Conservation (phyloP, 768 basidiomycete species). For the Tricholoma matsutake region DNA sequence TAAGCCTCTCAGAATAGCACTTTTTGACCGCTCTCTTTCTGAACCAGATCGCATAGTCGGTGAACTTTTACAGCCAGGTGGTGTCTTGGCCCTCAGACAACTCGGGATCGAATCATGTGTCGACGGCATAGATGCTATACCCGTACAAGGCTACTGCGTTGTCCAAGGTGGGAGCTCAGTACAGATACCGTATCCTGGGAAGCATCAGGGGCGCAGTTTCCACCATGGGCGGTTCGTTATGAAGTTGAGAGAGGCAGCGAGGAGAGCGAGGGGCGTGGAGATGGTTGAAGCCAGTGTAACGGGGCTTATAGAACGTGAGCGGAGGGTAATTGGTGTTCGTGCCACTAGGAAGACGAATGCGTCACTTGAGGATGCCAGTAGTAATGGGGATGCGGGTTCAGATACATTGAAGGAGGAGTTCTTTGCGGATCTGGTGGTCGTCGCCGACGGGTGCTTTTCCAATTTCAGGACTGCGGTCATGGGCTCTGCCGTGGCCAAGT, state of each 20-base stretch:
- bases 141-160: constrained; percentile 84
- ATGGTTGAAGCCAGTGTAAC: not conserved
- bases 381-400: constrained; percentile 17
- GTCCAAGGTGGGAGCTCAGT: constrained; percentile 64
- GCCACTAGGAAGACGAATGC: constrained; percentile 42
- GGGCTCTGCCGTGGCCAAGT: constrained; percentile 46
- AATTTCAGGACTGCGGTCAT: constrained; percentile 81
- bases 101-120: constrained; percentile 75
- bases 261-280: not conserved
- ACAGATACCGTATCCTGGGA: constrained; percentile 83
- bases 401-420: constrained; percentile 49
- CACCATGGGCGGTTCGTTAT: constrained; percentile 93
- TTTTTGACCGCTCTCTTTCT: constrained; percentile 87
- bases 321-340: constrained; percentile 63
- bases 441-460: constrained; percentile 95
- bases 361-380: not conserved
- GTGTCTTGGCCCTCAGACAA: constrained; percentile 67
- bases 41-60: constrained; percentile 88
- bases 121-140: constrained; percentile 86
- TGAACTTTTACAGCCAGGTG: constrained; percentile 93
- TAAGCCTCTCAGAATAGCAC: constrained; percentile 68
- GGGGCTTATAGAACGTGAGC: constrained; percentile 62
- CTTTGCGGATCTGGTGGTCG: constrained; percentile 74
- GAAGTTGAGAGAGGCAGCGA: constrained; percentile 66
- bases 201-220: constrained; percentile 76